A percentile compares a stretch with the other conserved stretches of the same genome.
Evolutionary conservation across 169 alveolate genomes (phyloP).

Genomic region (Perkinsus marinus): DNA sequence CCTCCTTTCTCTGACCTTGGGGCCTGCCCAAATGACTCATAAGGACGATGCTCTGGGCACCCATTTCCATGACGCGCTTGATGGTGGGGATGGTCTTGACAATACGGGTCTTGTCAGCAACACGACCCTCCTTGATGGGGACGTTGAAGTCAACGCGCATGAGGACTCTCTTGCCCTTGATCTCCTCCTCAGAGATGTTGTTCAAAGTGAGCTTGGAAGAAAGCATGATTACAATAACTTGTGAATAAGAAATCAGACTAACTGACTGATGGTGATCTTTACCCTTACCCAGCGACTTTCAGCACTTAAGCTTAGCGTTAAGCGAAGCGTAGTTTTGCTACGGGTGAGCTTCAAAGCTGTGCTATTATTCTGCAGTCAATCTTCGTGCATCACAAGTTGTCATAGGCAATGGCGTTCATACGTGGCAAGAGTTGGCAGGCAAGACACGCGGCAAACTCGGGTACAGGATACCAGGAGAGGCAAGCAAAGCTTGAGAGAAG

Average conservation of each 20-base stretch:
- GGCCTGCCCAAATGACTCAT: constrained; percentile 96
- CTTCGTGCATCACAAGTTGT: too few species aligned
- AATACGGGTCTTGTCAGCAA: constrained; percentile 82
- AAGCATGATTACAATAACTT: too few species aligned
- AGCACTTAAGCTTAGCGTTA: neutral
- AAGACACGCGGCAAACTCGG: too few species aligned
- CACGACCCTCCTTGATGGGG: constrained; percentile 78
- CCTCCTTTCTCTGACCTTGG: constrained; percentile 72
- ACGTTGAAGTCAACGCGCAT: constrained; percentile 95
- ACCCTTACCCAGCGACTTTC: neutral
- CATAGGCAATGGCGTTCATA: too few species aligned
- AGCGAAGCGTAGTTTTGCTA: neutral
- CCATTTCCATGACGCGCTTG: constrained; percentile 66
- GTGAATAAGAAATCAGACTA: neutral
- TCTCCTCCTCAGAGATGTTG: constrained; percentile 20
- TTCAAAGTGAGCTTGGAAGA: neutral
- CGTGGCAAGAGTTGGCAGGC: too few species aligned
- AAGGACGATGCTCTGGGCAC: constrained; percentile 74
- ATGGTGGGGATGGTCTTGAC: constrained; percentile 84
- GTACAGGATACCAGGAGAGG: too few species aligned
- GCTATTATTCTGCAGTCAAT: too few species aligned
- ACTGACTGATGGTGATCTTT: neutral
- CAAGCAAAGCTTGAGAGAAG: too few species aligned
- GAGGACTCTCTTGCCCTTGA: constrained; percentile 78
- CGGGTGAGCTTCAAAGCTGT: neutral